These are phyloP conservation scores for Apophysomyces elegans DNA, from an alignment of 371 early-diverging fungal species.

Conservation along the genomic window DNA sequence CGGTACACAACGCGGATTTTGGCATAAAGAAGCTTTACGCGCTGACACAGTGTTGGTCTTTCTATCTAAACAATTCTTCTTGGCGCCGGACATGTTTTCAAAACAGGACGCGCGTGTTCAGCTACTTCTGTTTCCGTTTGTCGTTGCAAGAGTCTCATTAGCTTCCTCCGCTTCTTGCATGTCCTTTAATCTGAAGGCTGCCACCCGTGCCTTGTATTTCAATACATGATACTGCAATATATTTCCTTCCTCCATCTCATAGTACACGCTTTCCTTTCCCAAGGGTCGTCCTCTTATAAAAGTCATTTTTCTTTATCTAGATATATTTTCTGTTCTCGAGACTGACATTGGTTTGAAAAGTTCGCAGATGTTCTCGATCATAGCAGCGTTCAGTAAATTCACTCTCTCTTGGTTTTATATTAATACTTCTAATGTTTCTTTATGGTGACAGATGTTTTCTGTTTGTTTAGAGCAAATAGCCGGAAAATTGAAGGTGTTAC, in stretches of 20 bases:
- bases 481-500: too few species aligned
- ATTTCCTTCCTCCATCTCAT: background rate
- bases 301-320: background rate
- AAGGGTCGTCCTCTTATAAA: background rate
- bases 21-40: background rate
- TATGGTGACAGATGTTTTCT: too few species aligned
- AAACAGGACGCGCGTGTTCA: background rate
- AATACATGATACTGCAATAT: background rate
- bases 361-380: background rate
- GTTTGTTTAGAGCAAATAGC: too few species aligned
- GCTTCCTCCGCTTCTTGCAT: background rate
- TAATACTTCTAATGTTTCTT: too few species aligned
- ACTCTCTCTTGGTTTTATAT: too few species aligned
- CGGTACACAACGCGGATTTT: background rate
- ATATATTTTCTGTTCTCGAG: background rate
- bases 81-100: background rate
- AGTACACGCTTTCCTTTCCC: background rate
- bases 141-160: background rate
- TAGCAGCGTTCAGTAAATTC: too few species aligned
- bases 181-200: background rate
- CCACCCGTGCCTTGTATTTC: background rate
- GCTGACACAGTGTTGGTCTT: background rate
- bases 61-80: background rate
- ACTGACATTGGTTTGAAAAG: background rate
- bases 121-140: background rate